phyloP scores from a whole-genome alignment of 176 grass and related monocot species.

The Paspalum notatum region DNA sequence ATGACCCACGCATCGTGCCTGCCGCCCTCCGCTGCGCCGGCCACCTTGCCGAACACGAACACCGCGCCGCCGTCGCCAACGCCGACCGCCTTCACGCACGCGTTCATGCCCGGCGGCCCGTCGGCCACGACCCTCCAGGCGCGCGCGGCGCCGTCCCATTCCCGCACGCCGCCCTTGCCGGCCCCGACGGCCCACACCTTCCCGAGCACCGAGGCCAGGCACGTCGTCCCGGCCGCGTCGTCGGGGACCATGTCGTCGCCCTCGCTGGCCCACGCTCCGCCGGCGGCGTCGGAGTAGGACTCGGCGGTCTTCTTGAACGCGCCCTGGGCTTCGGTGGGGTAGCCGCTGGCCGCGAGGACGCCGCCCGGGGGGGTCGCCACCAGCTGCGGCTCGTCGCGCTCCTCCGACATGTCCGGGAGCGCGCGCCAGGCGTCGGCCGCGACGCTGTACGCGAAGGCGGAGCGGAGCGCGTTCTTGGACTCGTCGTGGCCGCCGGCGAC shows the following conservation, averaged over 20 bases:
- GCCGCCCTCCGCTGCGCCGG: neutral
- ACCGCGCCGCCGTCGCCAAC: neutral
- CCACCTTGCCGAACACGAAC: conserved; percentile 41
- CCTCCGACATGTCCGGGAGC: conserved; percentile 60
- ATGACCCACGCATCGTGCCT: conserved; percentile 39
- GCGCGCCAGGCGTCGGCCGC: conserved; percentile 48
- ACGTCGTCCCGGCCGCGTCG: conserved; percentile 22
- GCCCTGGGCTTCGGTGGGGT: conserved; percentile 59
- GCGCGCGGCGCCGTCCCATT: conserved; percentile 41
- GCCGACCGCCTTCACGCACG: conserved; percentile 41
- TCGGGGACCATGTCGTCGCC: conserved; percentile 35
- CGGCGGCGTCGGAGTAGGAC: conserved; percentile 35
- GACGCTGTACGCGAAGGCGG: conserved; percentile 51
- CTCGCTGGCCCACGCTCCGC: conserved; percentile 34
- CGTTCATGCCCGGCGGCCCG: conserved; percentile 44
- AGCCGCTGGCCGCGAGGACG: conserved; percentile 58
- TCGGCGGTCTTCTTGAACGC: conserved; percentile 52
- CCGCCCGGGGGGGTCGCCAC: conserved; percentile 5
- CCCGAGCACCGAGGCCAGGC: conserved; percentile 35
- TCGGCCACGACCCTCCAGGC: conserved; percentile 51
- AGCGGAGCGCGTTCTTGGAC: conserved; percentile 64
- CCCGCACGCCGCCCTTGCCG: conserved; percentile 46
- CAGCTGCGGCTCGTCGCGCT: conserved; percentile 69
- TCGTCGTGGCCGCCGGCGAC: conserved; percentile 64
- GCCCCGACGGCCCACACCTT: conserved; percentile 48